A percentile compares a stretch with the other conserved stretches of the same genome.
phyloP scores from a whole-genome alignment of 345 rosid genomes.

The Diplotaxis tenuifolia region DNA sequence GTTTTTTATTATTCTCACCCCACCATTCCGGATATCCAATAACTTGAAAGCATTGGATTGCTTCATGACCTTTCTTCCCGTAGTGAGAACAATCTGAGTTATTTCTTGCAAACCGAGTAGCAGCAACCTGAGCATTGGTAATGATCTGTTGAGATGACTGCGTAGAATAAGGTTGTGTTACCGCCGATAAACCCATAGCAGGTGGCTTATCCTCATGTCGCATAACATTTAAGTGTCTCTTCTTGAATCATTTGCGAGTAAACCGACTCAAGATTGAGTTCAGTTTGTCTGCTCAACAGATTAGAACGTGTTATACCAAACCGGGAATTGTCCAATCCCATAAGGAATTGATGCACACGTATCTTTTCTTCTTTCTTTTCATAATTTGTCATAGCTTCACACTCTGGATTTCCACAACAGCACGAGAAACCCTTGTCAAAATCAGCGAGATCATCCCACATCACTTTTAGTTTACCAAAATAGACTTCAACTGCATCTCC shows the following conservation, averaged over 20 bases:
- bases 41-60: background rate
- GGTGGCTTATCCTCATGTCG: background rate
- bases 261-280: background rate
- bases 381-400: background rate
- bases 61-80: background rate
- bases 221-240: background rate
- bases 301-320: background rate
- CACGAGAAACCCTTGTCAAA: background rate
- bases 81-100: background rate
- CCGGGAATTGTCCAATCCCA: background rate
- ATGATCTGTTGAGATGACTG: too few relatives aligned
- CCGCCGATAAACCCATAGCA: background rate
- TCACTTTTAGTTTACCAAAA: background rate
- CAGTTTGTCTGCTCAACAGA: background rate
- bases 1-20: background rate
- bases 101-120: background rate
- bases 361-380: background rate
- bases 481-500: background rate
- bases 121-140: too few relatives aligned
- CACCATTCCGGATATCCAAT: background rate
- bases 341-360: background rate
- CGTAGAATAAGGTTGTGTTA: too few relatives aligned
- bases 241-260: background rate
- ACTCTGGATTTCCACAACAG: background rate
- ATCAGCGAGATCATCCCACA: background rate